Evolutionary conservation across 805 yeast species (phyloP).

Genomic region (Blastobotrys peoriensis): DNA sequence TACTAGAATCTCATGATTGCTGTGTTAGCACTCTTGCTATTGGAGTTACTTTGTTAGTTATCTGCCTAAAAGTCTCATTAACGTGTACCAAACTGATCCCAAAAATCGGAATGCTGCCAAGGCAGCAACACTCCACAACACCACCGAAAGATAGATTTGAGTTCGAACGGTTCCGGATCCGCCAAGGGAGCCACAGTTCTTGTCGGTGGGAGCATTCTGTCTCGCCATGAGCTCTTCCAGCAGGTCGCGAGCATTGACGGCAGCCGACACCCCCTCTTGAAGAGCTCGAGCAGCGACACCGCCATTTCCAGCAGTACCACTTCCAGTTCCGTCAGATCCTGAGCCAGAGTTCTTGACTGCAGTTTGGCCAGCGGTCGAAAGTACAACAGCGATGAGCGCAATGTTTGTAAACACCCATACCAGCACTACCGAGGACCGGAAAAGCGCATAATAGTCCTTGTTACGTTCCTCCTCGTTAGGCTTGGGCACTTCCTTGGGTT

Average conservation of each 20-base stretch:
- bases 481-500: slow-evolving; percentile 29
- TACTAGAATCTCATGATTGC: no score
- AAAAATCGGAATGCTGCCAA: slow-evolving; percentile 77
- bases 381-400: slow-evolving; percentile 72
- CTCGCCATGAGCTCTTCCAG: slow-evolving; percentile 4
- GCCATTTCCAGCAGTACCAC: slow-evolving; percentile 15
- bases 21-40: no score
- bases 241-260: not conserved
- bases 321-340: slow-evolving; percentile 8
- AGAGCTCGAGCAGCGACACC: no score
- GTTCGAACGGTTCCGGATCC: slow-evolving; percentile 18
- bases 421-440: slow-evolving; percentile 83
- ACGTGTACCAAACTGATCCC: slow-evolving; percentile 62
- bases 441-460: slow-evolving; percentile 81
- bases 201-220: not conserved
- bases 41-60: no score
- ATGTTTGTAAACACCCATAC: slow-evolving; percentile 87
- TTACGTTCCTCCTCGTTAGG: slow-evolving; percentile 46
- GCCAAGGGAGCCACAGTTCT: slow-evolving; percentile 7
- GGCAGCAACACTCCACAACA: slow-evolving; percentile 89
- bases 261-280: not conserved
- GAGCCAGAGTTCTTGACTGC: slow-evolving; percentile 21
- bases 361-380: slow-evolving; percentile 75
- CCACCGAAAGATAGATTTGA: slow-evolving; percentile 64
- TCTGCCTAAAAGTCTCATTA: slow-evolving; percentile 29